Conservation (phyloP, 208 protist genomes). For the Acanthamoeba lenticulata region DNA sequence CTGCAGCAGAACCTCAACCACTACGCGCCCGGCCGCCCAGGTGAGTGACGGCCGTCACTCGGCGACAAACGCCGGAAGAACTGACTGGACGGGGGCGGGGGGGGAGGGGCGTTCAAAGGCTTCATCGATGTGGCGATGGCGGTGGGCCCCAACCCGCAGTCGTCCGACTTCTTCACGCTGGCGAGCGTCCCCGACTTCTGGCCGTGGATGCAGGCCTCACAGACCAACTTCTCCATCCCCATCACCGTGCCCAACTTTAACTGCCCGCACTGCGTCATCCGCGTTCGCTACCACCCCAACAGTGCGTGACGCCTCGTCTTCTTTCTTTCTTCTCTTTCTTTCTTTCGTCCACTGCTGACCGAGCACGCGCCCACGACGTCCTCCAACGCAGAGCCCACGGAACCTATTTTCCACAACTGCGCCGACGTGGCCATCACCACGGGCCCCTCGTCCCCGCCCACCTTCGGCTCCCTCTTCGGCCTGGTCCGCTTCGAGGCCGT, state of each 20-base stretch:
- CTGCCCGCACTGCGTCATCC: not conserved
- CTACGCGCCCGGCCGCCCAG: slow-evolving; percentile 16
- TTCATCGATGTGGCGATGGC: slow-evolving; percentile 48
- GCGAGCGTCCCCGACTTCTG: slow-evolving; percentile 42
- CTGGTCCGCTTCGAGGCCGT: not conserved
- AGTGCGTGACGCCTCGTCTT: not conserved
- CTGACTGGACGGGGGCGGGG: no score
- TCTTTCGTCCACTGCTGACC: no score
- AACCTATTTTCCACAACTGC: slow-evolving; percentile 56
- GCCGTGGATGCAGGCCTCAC: slow-evolving; percentile 28
- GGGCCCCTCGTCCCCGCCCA: not conserved
- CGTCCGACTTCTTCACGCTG: slow-evolving; percentile 8
- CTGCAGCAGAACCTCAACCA: slow-evolving; percentile 51
- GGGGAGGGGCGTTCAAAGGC: no score
- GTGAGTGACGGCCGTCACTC: not conserved
- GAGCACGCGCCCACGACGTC: not conserved
- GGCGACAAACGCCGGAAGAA: no score
- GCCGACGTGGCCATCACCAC: not conserved
- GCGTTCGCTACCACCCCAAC: slow-evolving; percentile 50
- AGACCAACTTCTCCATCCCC: slow-evolving; percentile 63
- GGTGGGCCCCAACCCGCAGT: not conserved
- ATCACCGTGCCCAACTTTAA: not conserved
- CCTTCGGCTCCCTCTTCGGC: not conserved
- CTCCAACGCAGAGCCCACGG: not conserved
- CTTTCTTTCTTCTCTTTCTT: no score